phyloP scores from a whole-genome alignment of 2,329 filamentous ascomycete genomes.

The Aspergillaceae sp. region DNA sequence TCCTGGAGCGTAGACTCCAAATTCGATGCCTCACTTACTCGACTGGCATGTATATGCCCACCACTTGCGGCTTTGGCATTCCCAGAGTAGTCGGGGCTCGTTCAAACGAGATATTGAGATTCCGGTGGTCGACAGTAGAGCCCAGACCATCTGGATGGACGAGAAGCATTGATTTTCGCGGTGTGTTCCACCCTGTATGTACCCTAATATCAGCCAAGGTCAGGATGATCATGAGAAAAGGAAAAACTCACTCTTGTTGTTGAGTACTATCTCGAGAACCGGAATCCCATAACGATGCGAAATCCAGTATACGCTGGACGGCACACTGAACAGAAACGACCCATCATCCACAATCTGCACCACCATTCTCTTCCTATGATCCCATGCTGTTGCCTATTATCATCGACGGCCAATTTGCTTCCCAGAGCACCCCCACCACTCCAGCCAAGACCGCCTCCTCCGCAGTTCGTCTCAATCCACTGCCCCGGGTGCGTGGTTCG shows the following conservation, averaged over 20 bases:
- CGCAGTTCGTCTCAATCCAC: conserved; percentile 24
- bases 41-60: neutral
- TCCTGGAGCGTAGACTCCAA: conserved; percentile 44
- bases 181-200: conserved; percentile 39
- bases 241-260: conserved; percentile 48
- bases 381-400: neutral
- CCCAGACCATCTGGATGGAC: conserved; percentile 55
- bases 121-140: conserved; percentile 48
- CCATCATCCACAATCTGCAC: conserved; percentile 49
- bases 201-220: too few species aligned
- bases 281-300: conserved; percentile 55
- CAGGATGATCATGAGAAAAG: neutral
- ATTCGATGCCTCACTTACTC: conserved; percentile 38
- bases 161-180: conserved; percentile 47
- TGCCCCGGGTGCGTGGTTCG: neutral
- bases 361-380: conserved; percentile 3
- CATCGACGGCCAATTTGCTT: conserved; percentile 57
- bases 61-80: conserved; percentile 51
- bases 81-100: conserved; percentile 55
- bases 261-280: conserved; percentile 55
- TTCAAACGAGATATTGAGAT: conserved; percentile 55
- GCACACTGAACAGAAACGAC: conserved; percentile 56
- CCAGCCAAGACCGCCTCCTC: conserved; percentile 70
- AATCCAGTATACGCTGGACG: conserved; percentile 60
- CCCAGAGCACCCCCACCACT: conserved; percentile 65